Evolutionary conservation across 306 rosid genomes (phyloP).

Genomic region (Prunus padus): DNA sequence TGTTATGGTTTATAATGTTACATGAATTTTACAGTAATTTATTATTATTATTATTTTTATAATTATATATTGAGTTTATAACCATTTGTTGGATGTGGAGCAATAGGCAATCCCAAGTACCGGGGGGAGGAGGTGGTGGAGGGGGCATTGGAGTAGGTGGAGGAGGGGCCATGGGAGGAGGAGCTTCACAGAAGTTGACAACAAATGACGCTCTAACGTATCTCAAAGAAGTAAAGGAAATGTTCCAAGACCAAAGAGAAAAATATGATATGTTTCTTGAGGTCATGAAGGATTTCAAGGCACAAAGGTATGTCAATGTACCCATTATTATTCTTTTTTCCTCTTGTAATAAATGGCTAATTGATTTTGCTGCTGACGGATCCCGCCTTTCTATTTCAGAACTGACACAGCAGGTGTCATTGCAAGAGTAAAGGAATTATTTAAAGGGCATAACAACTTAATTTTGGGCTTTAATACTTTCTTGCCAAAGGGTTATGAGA

Average conservation of each 20-base stretch:
- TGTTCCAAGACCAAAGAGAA: constrained; percentile 78
- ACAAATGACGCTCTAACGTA: constrained; percentile 78
- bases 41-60: too few relatives aligned
- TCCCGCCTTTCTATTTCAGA: constrained; percentile 47
- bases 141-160: constrained; percentile 26
- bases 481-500: constrained; percentile 95
- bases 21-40: neutral
- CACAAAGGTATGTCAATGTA: constrained; percentile 64
- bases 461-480: constrained; percentile 96
- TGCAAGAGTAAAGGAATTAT: constrained; percentile 89
- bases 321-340: neutral
- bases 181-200: constrained; percentile 65
- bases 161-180: constrained; percentile 42
- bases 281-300: constrained; percentile 97
- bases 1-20: constrained; percentile 13
- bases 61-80: constrained; percentile 22
- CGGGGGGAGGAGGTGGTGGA: constrained; percentile 48
- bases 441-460: constrained; percentile 87
- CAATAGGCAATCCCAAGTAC: constrained; percentile 58
- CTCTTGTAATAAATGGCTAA: constrained; percentile 11
- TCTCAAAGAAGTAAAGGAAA: constrained; percentile 83
- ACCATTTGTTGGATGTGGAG: constrained; percentile 39
- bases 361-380: constrained; percentile 17
- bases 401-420: constrained; percentile 93
- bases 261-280: constrained; percentile 83